Conservation (phyloP, 2,329 filamentous ascomycete genomes). For the Phialophora macrospora region DNA sequence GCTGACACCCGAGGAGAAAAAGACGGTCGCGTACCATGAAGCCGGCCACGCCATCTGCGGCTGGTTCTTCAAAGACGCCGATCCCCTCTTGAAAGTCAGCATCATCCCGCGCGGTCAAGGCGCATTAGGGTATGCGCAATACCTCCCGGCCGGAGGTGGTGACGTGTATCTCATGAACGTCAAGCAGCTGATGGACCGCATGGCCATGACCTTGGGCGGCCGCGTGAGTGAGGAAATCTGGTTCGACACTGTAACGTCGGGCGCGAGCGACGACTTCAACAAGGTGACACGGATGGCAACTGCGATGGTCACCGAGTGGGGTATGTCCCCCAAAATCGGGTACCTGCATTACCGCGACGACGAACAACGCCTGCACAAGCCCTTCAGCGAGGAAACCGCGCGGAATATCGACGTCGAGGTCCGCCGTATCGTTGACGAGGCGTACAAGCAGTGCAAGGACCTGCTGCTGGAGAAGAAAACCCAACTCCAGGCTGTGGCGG, state of each 20-base stretch:
- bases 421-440: slow-evolving; percentile 85
- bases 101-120: slow-evolving; percentile 97
- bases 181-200: slow-evolving; percentile 96
- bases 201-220: slow-evolving; percentile 98
- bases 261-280: slow-evolving; percentile 95
- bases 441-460: slow-evolving; percentile 86
- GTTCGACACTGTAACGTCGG: slow-evolving; percentile 94
- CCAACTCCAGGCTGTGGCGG: slow-evolving; percentile 86
- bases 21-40: slow-evolving; percentile 95
- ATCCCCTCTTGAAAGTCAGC: slow-evolving; percentile 95
- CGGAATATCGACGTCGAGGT: slow-evolving; percentile 92
- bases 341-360: slow-evolving; percentile 88
- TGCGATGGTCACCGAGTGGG: slow-evolving; percentile 99
- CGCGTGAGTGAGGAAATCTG: slow-evolving; percentile 95
- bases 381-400: slow-evolving; percentile 92
- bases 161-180: slow-evolving; percentile 96
- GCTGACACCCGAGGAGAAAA: slow-evolving; percentile 90
- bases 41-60: slow-evolving; percentile 97
- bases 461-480: slow-evolving; percentile 83
- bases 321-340: slow-evolving; percentile 94
- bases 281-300: slow-evolving; percentile 97
- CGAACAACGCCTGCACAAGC: slow-evolving; percentile 83
- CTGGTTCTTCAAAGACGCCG: slow-evolving; percentile 96
- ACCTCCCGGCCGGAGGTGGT: slow-evolving; percentile 73
- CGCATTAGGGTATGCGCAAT: slow-evolving; percentile 93